A percentile compares a stretch with the other conserved stretches of the same genome.
Evolutionary conservation across 345 rosid genomes (phyloP).

Genomic region (Abelmoschus esculentus): DNA sequence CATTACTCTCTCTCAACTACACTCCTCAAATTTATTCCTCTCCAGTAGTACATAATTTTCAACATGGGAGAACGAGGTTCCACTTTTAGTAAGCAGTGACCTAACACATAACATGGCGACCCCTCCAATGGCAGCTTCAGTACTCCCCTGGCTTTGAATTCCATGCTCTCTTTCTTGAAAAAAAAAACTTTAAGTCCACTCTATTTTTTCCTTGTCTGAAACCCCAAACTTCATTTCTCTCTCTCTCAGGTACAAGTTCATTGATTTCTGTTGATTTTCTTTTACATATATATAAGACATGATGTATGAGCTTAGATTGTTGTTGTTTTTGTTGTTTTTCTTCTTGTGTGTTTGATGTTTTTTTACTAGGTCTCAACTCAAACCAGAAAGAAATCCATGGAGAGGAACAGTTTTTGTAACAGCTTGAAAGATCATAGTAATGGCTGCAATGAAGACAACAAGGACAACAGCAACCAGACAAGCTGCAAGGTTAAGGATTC

Average conservation of each 20-base stretch:
- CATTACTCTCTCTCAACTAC: too few species aligned
- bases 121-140: conserved; percentile 7
- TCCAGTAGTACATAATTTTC: too few species aligned
- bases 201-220: background rate
- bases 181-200: background rate
- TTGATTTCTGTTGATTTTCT: background rate
- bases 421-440: background rate
- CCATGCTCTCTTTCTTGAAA: background rate
- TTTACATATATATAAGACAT: background rate
- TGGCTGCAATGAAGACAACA: background rate
- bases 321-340: background rate
- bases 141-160: conserved; percentile 1
- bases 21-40: too few species aligned
- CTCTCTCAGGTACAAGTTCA: conserved; percentile 4
- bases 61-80: conserved; percentile 5
- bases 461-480: background rate
- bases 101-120: background rate
- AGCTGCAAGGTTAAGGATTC: conserved; percentile 29
- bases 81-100: conserved; percentile 1
- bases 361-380: conserved; percentile 13
- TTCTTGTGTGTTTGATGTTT: conserved; percentile 9
- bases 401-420: conserved; percentile 19
- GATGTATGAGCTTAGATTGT: conserved; percentile 9
- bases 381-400: conserved; percentile 23
- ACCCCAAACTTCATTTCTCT: background rate